These are phyloP conservation scores for Juncus effusus DNA, from an alignment of 176 grass and related monocot species.

Conservation along the genomic window DNA sequence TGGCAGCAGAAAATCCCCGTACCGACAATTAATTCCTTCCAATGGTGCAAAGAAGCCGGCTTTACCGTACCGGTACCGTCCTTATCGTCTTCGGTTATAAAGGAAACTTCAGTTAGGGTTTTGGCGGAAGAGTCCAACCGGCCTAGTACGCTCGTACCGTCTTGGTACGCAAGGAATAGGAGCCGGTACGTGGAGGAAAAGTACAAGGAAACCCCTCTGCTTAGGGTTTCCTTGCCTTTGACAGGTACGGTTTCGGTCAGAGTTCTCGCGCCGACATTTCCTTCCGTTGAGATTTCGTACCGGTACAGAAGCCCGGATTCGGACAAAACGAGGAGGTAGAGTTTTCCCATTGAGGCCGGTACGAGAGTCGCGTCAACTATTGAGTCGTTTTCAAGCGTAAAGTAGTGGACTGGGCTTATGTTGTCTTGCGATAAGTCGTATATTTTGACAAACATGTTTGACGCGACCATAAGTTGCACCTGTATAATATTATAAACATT, in stretches of 20 bases:
- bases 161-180: slow-evolving; percentile 83
- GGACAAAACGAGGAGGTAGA: slow-evolving; percentile 87
- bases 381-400: slow-evolving; percentile 78
- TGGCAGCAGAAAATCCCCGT: slow-evolving; percentile 78
- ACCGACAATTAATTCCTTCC: slow-evolving; percentile 83
- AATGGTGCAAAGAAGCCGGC: slow-evolving; percentile 67
- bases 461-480: slow-evolving; percentile 90
- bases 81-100: slow-evolving; percentile 70
- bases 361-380: slow-evolving; percentile 78
- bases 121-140: slow-evolving; percentile 64
- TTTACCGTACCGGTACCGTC: slow-evolving; percentile 76
- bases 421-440: slow-evolving; percentile 96
- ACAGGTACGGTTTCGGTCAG: slow-evolving; percentile 67
- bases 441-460: slow-evolving; percentile 97
- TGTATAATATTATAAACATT: slow-evolving; percentile 26
- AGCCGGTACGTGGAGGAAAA: slow-evolving; percentile 91
- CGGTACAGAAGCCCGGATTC: slow-evolving; percentile 76
- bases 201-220: slow-evolving; percentile 73
- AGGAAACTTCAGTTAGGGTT: slow-evolving; percentile 61
- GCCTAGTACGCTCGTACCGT: slow-evolving; percentile 75
- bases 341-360: slow-evolving; percentile 78
- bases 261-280: slow-evolving; percentile 74
- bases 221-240: slow-evolving; percentile 48
- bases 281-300: slow-evolving; percentile 74
- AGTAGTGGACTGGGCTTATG: slow-evolving; percentile 93